Percentiles rank a stretch among this genome's conserved stretches.
These are phyloP conservation scores for Stenocarpella maydis DNA, from an alignment of 2,329 filamentous ascomycete genomes.

Conservation along the genomic window DNA sequence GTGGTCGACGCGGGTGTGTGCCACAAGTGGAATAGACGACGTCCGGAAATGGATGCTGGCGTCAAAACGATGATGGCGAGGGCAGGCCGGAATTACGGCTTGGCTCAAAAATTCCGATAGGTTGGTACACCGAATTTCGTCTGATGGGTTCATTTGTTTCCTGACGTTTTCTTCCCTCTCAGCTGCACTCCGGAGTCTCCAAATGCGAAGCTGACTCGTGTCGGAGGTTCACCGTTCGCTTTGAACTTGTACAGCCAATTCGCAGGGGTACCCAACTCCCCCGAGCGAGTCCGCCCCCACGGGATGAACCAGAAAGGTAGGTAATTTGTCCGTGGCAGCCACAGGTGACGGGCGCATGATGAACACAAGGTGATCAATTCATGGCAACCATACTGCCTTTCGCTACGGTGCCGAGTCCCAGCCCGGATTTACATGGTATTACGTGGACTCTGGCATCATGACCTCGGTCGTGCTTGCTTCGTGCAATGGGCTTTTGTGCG, in stretches of 20 bases:
- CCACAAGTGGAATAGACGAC: conserved; percentile 3
- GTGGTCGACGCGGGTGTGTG: not conserved
- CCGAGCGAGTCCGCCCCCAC: not conserved
- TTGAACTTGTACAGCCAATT: conserved; percentile 22
- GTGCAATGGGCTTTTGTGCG: conserved; percentile 1
- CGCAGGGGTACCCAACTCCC: conserved; percentile 11
- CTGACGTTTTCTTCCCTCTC: conserved; percentile 26
- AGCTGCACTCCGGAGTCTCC: conserved; percentile 26
- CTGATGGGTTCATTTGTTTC: conserved; percentile 25
- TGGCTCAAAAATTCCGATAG: conserved; percentile 23
- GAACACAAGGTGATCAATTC: conserved; percentile 15
- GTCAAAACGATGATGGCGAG: conserved; percentile 15
- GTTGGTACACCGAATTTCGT: conserved; percentile 25
- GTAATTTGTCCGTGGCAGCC: not conserved
- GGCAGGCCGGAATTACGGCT: conserved; percentile 19
- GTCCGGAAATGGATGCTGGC: conserved; percentile 6
- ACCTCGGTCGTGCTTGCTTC: not conserved
- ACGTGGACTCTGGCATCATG: not conserved
- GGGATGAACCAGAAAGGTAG: conserved; percentile 8
- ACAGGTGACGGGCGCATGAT: not conserved
- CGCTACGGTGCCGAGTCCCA: conserved; percentile 5
- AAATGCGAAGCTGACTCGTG: conserved; percentile 33
- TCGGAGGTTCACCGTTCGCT: conserved; percentile 28
- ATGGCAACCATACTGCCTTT: not conserved
- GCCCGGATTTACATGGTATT: not conserved